Evolutionary conservation across 805 yeast species (phyloP), one percentile per base, ranked within the genome.

Genomic region (Wickerhamiella qilinensis): DNA sequence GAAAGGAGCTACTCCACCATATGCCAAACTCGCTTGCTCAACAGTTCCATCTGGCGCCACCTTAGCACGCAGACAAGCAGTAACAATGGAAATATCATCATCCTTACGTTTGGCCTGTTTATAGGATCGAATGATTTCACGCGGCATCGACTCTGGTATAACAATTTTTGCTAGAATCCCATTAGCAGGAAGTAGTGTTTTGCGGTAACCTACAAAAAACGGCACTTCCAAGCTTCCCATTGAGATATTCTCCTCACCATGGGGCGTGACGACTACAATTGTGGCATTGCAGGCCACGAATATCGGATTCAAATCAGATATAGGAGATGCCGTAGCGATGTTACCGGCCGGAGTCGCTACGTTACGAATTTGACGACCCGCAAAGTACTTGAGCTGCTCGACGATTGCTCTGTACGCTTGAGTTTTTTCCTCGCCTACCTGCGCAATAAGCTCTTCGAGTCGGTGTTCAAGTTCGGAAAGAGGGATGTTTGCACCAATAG

Each of bases 281-380:
- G 50, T 47, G 4, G 69, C 67, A 40, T 60, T 60, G 20, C 64
- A 58, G 3, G 67, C 60, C 9, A 64, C 66, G 36, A 66, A 51
- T 5, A 65, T 58, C 3, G 71, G 71, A 45, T 66, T 66, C 50
- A 66, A 45, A 46, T 66, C 71, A 1, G 71, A 62, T 41, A 66
- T 66, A 17, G 71, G 71, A 3, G 68, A 63, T 2, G 71, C 71
- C 1, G 71, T 66, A 16, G 65, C 68, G 33, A 66, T 64, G 32
- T 64, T 64, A 29, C 71, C 71, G 1, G 70, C 69, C 1, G 69
- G 65, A 9, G 69, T 65, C 14, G 69, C 71, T 7, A 65, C 69
- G 41, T 66, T 66, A 39, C 71, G 57, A 38, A 66, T 65, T 42
- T 67, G 71, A 27, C 69, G 54, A 1, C 71, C 69, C 1, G 71